Evolutionary conservation across 2,329 filamentous ascomycete genomes (phyloP).

Genomic region (Pseudocercospora musae): DNA sequence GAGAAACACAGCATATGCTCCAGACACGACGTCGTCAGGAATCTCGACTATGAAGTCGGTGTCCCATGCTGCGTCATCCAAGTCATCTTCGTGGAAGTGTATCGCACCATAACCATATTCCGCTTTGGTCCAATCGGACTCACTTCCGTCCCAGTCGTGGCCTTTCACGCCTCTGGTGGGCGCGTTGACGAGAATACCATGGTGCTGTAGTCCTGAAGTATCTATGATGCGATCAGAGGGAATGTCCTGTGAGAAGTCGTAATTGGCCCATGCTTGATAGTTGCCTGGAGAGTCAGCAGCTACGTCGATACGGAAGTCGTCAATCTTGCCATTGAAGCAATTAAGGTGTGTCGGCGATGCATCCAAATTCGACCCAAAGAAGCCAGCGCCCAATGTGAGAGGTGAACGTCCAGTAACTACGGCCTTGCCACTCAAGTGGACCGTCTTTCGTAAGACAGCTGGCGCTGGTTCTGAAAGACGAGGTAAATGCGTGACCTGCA

Average conservation of each 20-base stretch:
- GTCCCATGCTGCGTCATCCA: slow-evolving; percentile 3
- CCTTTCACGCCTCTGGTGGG: slow-evolving; percentile 3
- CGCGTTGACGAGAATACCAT: background rate
- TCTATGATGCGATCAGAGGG: background rate
- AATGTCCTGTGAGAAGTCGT: background rate
- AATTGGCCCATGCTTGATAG: background rate
- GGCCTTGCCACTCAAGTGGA: background rate
- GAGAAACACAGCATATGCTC: background rate
- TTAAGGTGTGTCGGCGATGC: background rate
- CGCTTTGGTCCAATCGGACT: slow-evolving; percentile 3
- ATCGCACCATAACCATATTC: slow-evolving; percentile 4
- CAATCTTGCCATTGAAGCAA: slow-evolving; percentile 6
- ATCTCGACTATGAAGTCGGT: background rate
- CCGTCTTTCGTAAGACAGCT: background rate
- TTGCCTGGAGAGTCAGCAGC: background rate
- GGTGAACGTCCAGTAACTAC: background rate
- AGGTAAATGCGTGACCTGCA: background rate
- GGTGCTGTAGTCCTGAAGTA: background rate
- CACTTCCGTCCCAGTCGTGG: slow-evolving; percentile 2
- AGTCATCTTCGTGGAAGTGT: slow-evolving; percentile 4
- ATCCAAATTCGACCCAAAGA: background rate
- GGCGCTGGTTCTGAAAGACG: background rate
- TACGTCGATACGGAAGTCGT: background rate
- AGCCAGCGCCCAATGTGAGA: background rate
- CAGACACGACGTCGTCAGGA: slow-evolving; percentile 1